These are phyloP conservation scores for Amyloporia xantha DNA, from an alignment of 768 basidiomycete genomes.

Conservation along the genomic window DNA sequence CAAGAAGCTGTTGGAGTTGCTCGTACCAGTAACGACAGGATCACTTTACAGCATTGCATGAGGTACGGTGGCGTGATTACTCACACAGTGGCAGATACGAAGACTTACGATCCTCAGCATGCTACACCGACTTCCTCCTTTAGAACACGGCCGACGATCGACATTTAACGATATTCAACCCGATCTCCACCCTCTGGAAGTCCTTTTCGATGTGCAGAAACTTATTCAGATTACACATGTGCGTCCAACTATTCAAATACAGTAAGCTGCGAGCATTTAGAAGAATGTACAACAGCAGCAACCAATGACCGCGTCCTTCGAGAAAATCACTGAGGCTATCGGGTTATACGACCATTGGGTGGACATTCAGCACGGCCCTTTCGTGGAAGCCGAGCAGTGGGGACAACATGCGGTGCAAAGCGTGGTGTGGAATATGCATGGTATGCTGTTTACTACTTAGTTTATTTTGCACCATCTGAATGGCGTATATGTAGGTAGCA, in stretches of 20 bases:
- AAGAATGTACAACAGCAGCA: slow-evolving; percentile 44
- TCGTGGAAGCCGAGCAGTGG: slow-evolving; percentile 56
- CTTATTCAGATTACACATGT: slow-evolving; percentile 64
- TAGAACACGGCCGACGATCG: slow-evolving; percentile 39
- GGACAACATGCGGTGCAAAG: slow-evolving; percentile 71
- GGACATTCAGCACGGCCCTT: slow-evolving; percentile 45
- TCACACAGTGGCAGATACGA: not conserved
- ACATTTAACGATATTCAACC: slow-evolving; percentile 68
- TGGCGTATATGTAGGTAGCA: slow-evolving; percentile 47
- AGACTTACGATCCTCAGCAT: slow-evolving; percentile 37
- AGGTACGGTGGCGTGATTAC: slow-evolving; percentile 40
- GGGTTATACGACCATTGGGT: slow-evolving; percentile 70
- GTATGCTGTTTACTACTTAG: slow-evolving; percentile 29
- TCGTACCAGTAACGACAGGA: slow-evolving; percentile 61
- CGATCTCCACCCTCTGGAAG: slow-evolving; percentile 67
- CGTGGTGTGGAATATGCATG: slow-evolving; percentile 63
- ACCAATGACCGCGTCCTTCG: slow-evolving; percentile 62
- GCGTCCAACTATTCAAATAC: slow-evolving; percentile 11
- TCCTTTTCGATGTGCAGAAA: slow-evolving; percentile 72
- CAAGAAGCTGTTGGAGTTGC: slow-evolving; percentile 75
- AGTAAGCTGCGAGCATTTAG: not conserved
- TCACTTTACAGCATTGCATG: slow-evolving; percentile 74
- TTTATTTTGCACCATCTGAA: too few species aligned
- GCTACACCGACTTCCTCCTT: slow-evolving; percentile 61
- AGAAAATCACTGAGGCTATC: slow-evolving; percentile 57